Percentiles rank a stretch among this genome's conserved stretches.
Conservation (phyloP, 441 rosid species). For the Geranium incanum region DNA sequence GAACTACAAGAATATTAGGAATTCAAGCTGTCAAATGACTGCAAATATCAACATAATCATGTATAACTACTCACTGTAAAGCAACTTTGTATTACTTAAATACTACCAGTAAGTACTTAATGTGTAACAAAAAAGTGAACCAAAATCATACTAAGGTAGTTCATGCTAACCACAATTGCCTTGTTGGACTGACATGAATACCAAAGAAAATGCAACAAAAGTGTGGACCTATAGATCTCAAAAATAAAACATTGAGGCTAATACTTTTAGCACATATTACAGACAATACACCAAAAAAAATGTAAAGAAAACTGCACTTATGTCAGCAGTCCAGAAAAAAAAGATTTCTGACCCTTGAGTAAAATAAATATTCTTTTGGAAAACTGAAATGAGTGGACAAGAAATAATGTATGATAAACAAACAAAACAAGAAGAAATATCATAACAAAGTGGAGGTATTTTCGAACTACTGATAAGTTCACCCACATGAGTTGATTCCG, state of each 20-base stretch:
- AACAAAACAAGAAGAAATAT: slow-evolving; percentile 7
- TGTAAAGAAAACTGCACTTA: background rate
- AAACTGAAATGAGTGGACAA: background rate
- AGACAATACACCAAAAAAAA: background rate
- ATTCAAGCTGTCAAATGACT: background rate
- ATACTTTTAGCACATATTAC: background rate
- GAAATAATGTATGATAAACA: background rate
- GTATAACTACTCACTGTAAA: background rate
- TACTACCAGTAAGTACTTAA: background rate
- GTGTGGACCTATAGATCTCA: background rate
- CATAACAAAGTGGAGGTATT: slow-evolving; percentile 32
- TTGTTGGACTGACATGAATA: slow-evolving; percentile 6
- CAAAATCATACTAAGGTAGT: background rate
- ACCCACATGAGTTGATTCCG: slow-evolving; percentile 66
- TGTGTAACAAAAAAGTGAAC: background rate
- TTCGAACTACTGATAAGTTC: slow-evolving; percentile 42
- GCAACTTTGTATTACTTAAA: slow-evolving; percentile 7
- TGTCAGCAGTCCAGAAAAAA: background rate
- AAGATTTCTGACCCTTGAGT: background rate
- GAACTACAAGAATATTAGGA: background rate
- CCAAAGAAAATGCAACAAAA: background rate
- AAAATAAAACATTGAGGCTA: background rate
- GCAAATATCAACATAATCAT: background rate
- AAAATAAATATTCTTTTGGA: background rate
- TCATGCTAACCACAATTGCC: background rate